Evolutionary conservation across 495 filamentous ascomycete species (phyloP), one percentile per base, ranked within the genome.

Genomic region (Neurospora sublineolata): DNA sequence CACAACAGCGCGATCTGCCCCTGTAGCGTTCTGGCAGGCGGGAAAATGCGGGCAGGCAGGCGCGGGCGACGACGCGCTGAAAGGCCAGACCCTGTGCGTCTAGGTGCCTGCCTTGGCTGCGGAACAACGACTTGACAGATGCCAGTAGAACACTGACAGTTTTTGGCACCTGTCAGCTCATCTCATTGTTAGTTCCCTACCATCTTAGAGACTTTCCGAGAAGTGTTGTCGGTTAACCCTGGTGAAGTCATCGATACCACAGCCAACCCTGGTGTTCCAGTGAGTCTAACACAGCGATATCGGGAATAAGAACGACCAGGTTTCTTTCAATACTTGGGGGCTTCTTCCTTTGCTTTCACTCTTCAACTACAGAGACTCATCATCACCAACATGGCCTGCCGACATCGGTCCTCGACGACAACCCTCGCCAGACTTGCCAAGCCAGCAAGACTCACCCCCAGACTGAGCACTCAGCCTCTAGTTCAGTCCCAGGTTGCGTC

Each of bases 371-470:
- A 60, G 52, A 60, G 52, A 60, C 52, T 60, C 23, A 60, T 64
- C 52, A 64, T 64, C 52, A 64, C 52, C 27, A 70, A 41, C 64
- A 79, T 79, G 77, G 73, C 77, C 16, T 72, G 72, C 68, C 77
- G 78, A 8, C 73, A 67, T 37, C 77, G 72, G 40, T 58, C 76
- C 18, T 64, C 77, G 38, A 77, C 70, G 46, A 60, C 69, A 5
- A 27, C 40, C 41, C 52, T 72, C 4, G 27, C 71, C 42, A 60
- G 69, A 12, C 27, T 77, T 68, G 68, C 70, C 68, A 71, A 70
- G 46, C 69, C 69, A 67, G 69, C 74, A 37, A 39, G 71, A 3
- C 23, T 75, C 30, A 18, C 27, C 9, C 52, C 52, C 3, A 64
- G 52, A 64, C 52, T 64, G 52, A 64, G 5, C 52, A 64, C 52